Evolutionary conservation across 495 filamentous ascomycete species (phyloP), one percentile per base, ranked within the genome.

Genomic region (Penicillium soppii): DNA sequence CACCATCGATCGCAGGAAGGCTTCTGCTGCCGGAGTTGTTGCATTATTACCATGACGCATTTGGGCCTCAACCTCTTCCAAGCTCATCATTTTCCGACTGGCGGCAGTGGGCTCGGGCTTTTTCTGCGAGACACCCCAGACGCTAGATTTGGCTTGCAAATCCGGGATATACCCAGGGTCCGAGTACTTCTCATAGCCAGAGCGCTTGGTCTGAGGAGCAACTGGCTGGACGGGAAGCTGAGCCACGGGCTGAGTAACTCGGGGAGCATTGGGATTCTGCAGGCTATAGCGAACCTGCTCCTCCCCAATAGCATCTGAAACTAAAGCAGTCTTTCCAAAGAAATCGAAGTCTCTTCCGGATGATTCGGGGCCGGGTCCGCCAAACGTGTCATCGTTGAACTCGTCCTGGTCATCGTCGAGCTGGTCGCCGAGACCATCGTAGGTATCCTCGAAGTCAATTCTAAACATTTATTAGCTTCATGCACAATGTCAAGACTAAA

Each of bases 361-460:
- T 48, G 63, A 61, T 38, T 61, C 70, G 20, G 57, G 67, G 30
- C 52, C 59, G 10, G 63, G 77, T 44, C 66, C 74, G 49, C 94
- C 94, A 59, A 99, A 99, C n/a, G 94, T 99, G 66, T 96, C 95
- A 60, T 97, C 90, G 69, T 99, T 99, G 78, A 97, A 90, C 35
- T 79, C 90, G 74, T 99, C 94, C 58, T 92, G 88, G 15, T 90
- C 88, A 62, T 97, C 92, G 58, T 96, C 87, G 25, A 99, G 82
- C 65, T 89, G 84, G 67, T 96, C 89, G 3, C 91, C 94, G 17
- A 97, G 77, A 2, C 94, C 94, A 70, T 99, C 95, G 66, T 99
- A 97, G 23, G 94, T 97, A 60, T 99, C 94, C 57, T 98, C 94
- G 57, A 97, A 98, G 52, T 97, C 91, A 47, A 97, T 82, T 30